A percentile compares a stretch with the other conserved stretches of the same genome.
Evolutionary conservation across 2,329 filamentous ascomycete genomes (phyloP).

Genomic region (Scedosporium boydii): DNA sequence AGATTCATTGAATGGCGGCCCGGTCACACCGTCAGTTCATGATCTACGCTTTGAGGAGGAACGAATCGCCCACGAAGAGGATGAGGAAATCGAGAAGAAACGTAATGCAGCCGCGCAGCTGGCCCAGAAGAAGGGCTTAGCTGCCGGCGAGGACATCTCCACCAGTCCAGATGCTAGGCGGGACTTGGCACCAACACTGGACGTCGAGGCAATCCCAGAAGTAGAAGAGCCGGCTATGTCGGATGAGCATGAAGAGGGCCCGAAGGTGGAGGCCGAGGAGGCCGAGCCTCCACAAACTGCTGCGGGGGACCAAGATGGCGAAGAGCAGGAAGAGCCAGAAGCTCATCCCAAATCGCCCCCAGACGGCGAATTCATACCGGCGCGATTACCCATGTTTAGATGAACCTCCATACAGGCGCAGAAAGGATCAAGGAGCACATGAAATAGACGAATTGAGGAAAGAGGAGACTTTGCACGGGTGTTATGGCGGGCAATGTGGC

Average conservation of each 20-base stretch:
- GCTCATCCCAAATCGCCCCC: neutral
- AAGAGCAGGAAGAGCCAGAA: neutral
- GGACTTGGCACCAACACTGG: neutral
- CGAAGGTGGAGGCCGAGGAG: neutral
- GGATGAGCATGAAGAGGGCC: neutral
- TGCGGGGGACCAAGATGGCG: neutral
- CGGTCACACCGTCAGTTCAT: constrained; percentile 34
- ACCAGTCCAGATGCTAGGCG: neutral
- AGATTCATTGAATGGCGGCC: constrained; percentile 24
- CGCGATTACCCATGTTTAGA: constrained; percentile 47
- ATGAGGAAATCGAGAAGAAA: constrained; percentile 41
- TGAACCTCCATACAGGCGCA: constrained; percentile 14
- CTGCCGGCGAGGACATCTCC: constrained; percentile 10
- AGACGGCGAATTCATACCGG: constrained; percentile 40
- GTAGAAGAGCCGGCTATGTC: constrained; percentile 4
- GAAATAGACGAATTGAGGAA: neutral
- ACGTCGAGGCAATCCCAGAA: neutral
- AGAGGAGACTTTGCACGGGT: neutral
- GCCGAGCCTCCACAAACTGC: neutral
- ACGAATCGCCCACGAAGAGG: constrained; percentile 38
- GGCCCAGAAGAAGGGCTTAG: constrained; percentile 39
- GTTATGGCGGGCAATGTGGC: neutral
- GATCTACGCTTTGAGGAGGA: constrained; percentile 46
- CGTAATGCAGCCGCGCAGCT: constrained; percentile 42
- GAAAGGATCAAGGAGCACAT: neutral